A percentile compares a stretch with the other conserved stretches of the same genome.
Evolutionary conservation across 371 early-diverging fungal species (phyloP).

Genomic region (Rhizopus sp.): DNA sequence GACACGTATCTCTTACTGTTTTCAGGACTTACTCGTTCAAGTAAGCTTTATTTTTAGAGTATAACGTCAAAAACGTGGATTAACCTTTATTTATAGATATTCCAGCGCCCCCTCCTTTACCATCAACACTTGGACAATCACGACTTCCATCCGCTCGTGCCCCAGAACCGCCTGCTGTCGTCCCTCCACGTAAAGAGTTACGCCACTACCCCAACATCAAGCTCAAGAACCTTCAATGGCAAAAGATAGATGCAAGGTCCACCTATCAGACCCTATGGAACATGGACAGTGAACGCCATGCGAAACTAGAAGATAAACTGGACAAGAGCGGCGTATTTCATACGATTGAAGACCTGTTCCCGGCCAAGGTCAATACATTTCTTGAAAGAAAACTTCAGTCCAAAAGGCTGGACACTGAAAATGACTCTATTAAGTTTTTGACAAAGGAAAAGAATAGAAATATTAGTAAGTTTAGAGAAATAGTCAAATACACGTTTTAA

Average conservation of each 20-base stretch:
- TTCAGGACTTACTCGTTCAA: too few relatives aligned
- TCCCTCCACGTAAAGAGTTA: constrained; percentile 32
- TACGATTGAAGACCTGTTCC: constrained; percentile 28
- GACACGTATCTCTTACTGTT: too few relatives aligned
- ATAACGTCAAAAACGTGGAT: too few relatives aligned
- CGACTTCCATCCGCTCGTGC: background rate
- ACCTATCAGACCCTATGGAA: constrained; percentile 36
- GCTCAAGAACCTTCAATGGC: constrained; percentile 40
- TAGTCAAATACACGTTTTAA: background rate
- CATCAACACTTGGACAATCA: background rate
- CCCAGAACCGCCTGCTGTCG: background rate
- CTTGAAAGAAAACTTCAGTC: constrained; percentile 22
- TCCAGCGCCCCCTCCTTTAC: background rate
- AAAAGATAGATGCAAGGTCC: constrained; percentile 27
- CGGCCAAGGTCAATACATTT: constrained; percentile 30
- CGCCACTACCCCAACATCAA: constrained; percentile 30
- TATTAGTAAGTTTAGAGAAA: constrained; percentile 34
- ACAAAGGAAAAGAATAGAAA: constrained; percentile 42
- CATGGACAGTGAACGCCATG: constrained; percentile 18
- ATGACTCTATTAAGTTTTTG: constrained; percentile 32
- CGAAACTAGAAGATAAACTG: constrained; percentile 27
- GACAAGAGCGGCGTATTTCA: constrained; percentile 26
- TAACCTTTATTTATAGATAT: background rate
- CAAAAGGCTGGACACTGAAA: constrained; percentile 18
- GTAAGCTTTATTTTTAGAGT: too few relatives aligned